phyloP scores from a whole-genome alignment of 768 basidiomycete species.

The Trametes cubensis region DNA sequence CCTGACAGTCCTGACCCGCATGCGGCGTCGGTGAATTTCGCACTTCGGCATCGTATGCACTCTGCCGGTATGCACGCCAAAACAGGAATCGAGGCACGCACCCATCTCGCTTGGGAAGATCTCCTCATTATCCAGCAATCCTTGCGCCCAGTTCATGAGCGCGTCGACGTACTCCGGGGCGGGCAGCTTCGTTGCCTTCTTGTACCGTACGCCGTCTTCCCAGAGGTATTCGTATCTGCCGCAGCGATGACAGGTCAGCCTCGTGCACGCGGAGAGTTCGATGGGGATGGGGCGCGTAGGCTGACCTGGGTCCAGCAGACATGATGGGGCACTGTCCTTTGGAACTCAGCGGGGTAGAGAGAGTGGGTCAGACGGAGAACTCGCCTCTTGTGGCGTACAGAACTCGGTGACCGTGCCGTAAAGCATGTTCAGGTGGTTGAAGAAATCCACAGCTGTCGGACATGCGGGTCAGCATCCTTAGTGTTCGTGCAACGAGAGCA shows the following conservation, averaged over 20 bases:
- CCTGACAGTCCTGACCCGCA: neutral
- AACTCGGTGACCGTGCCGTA: slow-evolving; percentile 99
- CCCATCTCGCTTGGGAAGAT: slow-evolving; percentile 97
- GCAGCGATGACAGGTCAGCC: slow-evolving; percentile 5
- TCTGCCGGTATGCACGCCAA: slow-evolving; percentile 11
- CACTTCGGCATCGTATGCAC: neutral
- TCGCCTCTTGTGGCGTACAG: slow-evolving; percentile 90
- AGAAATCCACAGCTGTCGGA: slow-evolving; percentile 91
- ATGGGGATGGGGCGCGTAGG: neutral
- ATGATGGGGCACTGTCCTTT: slow-evolving; percentile 82
- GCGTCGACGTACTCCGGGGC: slow-evolving; percentile 97
- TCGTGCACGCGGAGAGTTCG: slow-evolving; percentile 4
- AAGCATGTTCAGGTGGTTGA: slow-evolving; percentile 99
- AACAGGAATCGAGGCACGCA: slow-evolving; percentile 35
- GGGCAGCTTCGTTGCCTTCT: slow-evolving; percentile 89
- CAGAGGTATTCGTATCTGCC: slow-evolving; percentile 90
- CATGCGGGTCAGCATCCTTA: neutral
- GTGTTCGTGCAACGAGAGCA: neutral
- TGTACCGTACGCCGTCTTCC: slow-evolving; percentile 89
- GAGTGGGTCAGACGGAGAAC: slow-evolving; percentile 26
- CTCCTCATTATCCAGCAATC: slow-evolving; percentile 86
- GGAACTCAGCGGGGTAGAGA: slow-evolving; percentile 1
- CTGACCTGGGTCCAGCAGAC: slow-evolving; percentile 92
- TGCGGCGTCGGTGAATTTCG: too few relatives aligned
- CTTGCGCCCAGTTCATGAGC: slow-evolving; percentile 98